Conservation (phyloP, 2,329 filamentous ascomycete genomes). For the Pseudocercospora crystallina region DNA sequence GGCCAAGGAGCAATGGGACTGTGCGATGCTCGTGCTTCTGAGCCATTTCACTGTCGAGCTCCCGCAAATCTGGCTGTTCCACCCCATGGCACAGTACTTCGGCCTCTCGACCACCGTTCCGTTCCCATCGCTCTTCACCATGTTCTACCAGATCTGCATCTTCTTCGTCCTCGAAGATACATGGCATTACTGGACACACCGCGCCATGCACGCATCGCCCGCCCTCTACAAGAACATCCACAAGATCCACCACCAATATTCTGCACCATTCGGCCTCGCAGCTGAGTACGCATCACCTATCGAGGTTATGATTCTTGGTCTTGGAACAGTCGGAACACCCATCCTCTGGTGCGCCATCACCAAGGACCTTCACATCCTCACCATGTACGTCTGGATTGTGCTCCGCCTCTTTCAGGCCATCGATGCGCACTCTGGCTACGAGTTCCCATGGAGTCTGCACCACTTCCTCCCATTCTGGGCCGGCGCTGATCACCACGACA, state of each 20-base stretch:
- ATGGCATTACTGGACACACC: conserved; percentile 98
- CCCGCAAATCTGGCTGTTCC: conserved; percentile 98
- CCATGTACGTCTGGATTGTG: conserved; percentile 97
- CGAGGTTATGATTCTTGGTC: conserved; percentile 90
- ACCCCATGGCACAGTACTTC: conserved; percentile 90
- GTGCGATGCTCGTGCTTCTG: conserved; percentile 86
- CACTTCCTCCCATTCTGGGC: conserved; percentile 98
- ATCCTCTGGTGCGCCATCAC: conserved; percentile 82
- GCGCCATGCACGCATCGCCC: conserved; percentile 86
- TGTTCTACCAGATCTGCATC: conserved; percentile 85
- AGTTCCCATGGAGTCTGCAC: conserved; percentile 96
- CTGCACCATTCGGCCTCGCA: conserved; percentile 91
- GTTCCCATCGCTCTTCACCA: conserved; percentile 81
- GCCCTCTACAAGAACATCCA: conserved; percentile 89
- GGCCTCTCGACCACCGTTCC: conserved; percentile 86
- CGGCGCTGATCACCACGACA: conserved; percentile 92
- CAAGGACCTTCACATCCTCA: conserved; percentile 86
- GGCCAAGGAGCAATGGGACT: conserved; percentile 90
- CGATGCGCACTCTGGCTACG: conserved; percentile 95
- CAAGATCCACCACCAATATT: conserved; percentile 99
- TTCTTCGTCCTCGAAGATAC: conserved; percentile 96
- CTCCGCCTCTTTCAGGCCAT: conserved; percentile 95
- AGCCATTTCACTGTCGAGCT: conserved; percentile 98
- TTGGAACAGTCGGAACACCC: conserved; percentile 79
- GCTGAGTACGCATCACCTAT: conserved; percentile 98